Conservation (phyloP, 805 yeast species). For the Saccharomyces jurei region DNA sequence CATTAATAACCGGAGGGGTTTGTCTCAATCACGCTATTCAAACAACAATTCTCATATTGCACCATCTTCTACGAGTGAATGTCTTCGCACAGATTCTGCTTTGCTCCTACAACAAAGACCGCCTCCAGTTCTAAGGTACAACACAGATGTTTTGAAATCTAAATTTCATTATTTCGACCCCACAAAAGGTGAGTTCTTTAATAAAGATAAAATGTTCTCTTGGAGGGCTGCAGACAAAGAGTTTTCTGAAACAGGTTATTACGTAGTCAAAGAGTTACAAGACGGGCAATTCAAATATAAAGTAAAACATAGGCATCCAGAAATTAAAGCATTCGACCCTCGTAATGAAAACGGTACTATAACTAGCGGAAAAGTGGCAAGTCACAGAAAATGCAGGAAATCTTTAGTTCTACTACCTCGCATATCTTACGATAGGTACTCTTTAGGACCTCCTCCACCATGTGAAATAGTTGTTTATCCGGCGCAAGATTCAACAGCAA, state of each 20-base stretch:
- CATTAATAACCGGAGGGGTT: neutral
- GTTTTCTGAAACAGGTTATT: conserved; percentile 22
- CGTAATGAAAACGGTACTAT: conserved; percentile 6
- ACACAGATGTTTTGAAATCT: conserved; percentile 13
- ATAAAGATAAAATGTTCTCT: conserved; percentile 17
- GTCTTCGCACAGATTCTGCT: neutral
- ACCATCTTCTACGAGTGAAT: neutral
- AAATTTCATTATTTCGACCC: conserved; percentile 30
- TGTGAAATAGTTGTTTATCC: conserved; percentile 65
- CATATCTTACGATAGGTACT: conserved; percentile 56
- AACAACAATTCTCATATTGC: neutral
- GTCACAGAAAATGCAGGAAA: conserved; percentile 12
- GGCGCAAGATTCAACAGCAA: conserved; percentile 11
- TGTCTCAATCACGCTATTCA: neutral
- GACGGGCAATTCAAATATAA: conserved; percentile 12
- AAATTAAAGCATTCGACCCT: conserved; percentile 20
- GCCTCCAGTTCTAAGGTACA: conserved; percentile 15
- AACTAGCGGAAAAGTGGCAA: neutral
- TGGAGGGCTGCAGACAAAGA: conserved; percentile 18
- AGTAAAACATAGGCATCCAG: conserved; percentile 16
- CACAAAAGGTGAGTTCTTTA: conserved; percentile 11
- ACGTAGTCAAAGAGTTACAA: conserved; percentile 12
- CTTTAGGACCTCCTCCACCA: conserved; percentile 69
- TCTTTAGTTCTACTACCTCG: conserved; percentile 12
- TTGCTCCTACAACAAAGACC: conserved; percentile 12